Percentiles rank a stretch among this genome's conserved stretches.
phyloP scores from a whole-genome alignment of 2,329 filamentous ascomycete genomes.

The Colletotrichum kahawae region DNA sequence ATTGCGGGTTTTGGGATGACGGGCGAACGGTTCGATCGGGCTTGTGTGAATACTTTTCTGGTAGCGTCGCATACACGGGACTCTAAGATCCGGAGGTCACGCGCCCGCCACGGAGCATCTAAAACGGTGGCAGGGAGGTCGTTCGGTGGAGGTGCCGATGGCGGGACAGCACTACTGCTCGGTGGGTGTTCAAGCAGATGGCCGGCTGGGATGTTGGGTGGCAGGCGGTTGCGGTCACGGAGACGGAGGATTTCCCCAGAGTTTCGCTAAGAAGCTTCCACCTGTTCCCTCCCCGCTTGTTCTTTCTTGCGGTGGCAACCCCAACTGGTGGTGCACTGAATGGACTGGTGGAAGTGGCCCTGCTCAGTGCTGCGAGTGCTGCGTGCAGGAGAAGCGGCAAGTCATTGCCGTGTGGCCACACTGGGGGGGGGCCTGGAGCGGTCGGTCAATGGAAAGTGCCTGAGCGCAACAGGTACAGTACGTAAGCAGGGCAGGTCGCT shows the following conservation, averaged over 20 bases:
- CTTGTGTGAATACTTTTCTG: neutral
- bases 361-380: neutral
- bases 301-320: neutral
- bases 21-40: neutral
- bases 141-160: neutral
- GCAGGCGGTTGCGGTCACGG: conserved; percentile 1
- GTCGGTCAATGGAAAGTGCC: neutral
- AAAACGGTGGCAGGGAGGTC: neutral
- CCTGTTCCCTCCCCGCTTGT: neutral
- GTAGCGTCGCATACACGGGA: neutral
- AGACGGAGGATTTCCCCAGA: conserved; percentile 17
- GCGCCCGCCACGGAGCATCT: neutral
- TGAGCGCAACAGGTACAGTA: neutral
- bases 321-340: neutral
- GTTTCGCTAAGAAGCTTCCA: conserved; percentile 9
- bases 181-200: neutral
- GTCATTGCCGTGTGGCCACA: neutral
- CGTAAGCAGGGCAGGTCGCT: neutral
- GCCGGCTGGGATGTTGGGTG: neutral
- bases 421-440: neutral
- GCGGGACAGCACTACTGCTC: neutral
- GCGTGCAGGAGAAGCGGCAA: neutral
- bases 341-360: neutral
- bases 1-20: neutral
- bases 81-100: neutral